phyloP scores from a whole-genome alignment of 352 stramenopile species.

The Globisporangium nunn region DNA sequence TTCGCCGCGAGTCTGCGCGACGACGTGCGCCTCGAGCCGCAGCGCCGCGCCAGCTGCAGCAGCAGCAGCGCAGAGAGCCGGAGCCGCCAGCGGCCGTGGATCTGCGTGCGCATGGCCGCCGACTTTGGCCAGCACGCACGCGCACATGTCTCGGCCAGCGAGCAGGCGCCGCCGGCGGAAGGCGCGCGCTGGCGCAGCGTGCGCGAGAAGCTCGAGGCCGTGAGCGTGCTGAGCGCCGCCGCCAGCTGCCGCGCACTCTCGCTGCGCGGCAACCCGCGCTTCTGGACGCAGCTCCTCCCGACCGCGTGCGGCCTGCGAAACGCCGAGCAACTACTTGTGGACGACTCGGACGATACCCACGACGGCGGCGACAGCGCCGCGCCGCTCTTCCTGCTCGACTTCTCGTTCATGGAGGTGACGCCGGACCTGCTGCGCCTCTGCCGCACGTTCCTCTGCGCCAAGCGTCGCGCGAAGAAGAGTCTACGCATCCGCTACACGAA shows the following conservation, averaged over 20 bases:
- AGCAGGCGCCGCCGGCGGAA: not conserved
- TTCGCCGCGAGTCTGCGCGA: conserved; percentile 15
- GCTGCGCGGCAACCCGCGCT: conserved; percentile 23
- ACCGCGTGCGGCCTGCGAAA: conserved; percentile 3
- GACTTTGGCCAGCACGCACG: not conserved
- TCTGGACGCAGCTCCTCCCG: conserved; percentile 23
- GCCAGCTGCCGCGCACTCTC: conserved; percentile 18
- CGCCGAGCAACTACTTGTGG: conserved; percentile 7
- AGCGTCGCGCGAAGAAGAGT: conserved; percentile 11
- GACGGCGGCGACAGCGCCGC: not conserved
- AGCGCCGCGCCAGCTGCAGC: not conserved
- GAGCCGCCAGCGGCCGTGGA: conserved; percentile 4
- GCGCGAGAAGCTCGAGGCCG: conserved; percentile 14
- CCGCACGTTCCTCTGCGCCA: conserved; percentile 16
- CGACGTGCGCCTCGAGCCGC: conserved; percentile 13
- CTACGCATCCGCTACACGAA: conserved; percentile 20
- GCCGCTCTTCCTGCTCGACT: conserved; percentile 33
- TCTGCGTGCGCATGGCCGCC: conserved; percentile 12
- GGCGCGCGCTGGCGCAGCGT: conserved; percentile 1
- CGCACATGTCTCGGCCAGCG: too few relatives aligned
- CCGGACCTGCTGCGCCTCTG: conserved; percentile 22
- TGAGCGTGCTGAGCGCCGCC: conserved; percentile 21
- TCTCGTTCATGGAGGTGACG: conserved; percentile 22
- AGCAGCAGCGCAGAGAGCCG: not conserved
- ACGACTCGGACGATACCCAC: not conserved